phyloP scores from a whole-genome alignment of 2,329 filamentous ascomycete species.

The Cylindrodendrum hubeiense region DNA sequence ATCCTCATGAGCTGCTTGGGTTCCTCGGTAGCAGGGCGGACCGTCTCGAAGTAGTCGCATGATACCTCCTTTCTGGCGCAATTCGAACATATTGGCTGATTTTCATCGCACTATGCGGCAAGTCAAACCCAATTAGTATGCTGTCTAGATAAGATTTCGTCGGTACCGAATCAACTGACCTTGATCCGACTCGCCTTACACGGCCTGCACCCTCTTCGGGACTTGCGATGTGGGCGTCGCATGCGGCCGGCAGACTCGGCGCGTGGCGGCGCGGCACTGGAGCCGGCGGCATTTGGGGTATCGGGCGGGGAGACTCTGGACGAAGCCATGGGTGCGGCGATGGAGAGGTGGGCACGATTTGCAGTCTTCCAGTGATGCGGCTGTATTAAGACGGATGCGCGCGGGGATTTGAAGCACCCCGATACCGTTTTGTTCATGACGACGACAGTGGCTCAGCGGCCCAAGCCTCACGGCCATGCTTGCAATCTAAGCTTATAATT shows the following conservation, averaged over 20 bases:
- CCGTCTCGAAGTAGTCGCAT: conserved; percentile 22
- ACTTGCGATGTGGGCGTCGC: conserved; percentile 22
- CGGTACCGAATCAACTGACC: not conserved
- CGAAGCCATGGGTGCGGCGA: not conserved
- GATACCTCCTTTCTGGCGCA: conserved; percentile 9
- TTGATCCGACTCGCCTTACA: conserved; percentile 25
- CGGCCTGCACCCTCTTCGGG: conserved; percentile 21
- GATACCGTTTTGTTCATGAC: not conserved
- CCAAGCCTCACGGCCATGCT: not conserved
- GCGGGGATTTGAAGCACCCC: not conserved
- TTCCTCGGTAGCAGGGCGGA: not conserved
- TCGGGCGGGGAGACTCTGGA: not conserved
- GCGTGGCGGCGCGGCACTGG: not conserved
- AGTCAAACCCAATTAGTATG: not conserved
- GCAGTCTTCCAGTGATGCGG: not conserved
- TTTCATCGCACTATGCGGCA: conserved; percentile 16
- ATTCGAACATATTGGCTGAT: conserved; percentile 9
- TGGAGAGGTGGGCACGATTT: not conserved
- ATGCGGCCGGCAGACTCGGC: not conserved
- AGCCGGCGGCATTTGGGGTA: not conserved
- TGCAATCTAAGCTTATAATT: not conserved
- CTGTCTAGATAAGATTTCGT: too few species aligned
- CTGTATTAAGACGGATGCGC: not conserved
- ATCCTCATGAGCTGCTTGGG: conserved; percentile 8
- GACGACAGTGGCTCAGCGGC: not conserved